These are phyloP conservation scores for Phycomyces nitens DNA, from an alignment of 192 early-diverging fungal genomes.

Conservation along the genomic window DNA sequence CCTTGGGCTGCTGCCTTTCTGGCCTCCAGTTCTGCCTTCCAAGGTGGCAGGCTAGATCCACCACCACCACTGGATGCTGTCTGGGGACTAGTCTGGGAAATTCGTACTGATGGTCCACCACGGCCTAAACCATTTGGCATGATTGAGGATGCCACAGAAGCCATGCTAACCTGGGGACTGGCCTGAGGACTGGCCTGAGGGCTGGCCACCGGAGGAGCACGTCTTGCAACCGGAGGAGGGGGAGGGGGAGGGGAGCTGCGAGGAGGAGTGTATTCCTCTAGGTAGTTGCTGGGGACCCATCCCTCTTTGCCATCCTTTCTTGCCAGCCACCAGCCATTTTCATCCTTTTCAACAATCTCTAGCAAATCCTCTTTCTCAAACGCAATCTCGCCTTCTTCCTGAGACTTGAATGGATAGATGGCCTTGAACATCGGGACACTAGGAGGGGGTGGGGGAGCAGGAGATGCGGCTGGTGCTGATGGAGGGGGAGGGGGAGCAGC, in stretches of 20 bases:
- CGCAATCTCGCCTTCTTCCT: conserved; percentile 60
- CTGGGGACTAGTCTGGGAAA: neutral
- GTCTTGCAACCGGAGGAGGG: conserved; percentile 39
- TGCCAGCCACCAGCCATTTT: conserved; percentile 58
- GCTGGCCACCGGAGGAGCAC: conserved; percentile 28
- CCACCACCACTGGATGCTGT: conserved; percentile 30
- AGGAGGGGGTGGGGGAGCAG: conserved; percentile 38
- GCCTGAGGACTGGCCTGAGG: conserved; percentile 13
- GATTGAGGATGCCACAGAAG: neutral
- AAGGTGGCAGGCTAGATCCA: conserved; percentile 42
- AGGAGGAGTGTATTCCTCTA: conserved; percentile 55
- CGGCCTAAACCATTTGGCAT: neutral
- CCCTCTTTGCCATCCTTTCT: conserved; percentile 59
- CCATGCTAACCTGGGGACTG: conserved; percentile 5
- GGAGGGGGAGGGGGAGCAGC: conserved; percentile 53
- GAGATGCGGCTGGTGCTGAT: conserved; percentile 47
- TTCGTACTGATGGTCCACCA: neutral
- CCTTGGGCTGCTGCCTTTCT: conserved; percentile 42
- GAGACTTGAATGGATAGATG: conserved; percentile 63
- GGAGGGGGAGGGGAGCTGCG: conserved; percentile 40
- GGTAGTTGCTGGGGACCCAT: conserved; percentile 80
- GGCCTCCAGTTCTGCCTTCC: conserved; percentile 56
- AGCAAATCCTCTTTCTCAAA: conserved; percentile 64
- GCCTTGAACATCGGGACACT: conserved; percentile 57
- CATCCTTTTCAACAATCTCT: conserved; percentile 65